Percentiles rank a stretch among this genome's conserved stretches.
Evolutionary conservation across 1,139 yeast species (phyloP).

Genomic region (Candida sp.): DNA sequence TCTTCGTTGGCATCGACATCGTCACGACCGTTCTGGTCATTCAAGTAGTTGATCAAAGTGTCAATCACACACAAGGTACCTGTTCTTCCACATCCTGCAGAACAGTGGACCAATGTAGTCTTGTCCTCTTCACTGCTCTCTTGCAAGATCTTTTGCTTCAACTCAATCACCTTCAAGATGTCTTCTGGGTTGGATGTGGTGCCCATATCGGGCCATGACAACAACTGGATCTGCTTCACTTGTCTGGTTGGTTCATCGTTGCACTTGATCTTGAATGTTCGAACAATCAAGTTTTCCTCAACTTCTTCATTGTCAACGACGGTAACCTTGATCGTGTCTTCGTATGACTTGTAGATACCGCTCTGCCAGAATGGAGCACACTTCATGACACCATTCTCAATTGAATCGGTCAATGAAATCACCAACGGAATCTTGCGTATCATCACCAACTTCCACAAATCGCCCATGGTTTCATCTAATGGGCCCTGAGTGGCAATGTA

Average conservation of each 20-base stretch:
- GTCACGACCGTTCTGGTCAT: slow-evolving; percentile 16
- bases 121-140: slow-evolving; percentile 8
- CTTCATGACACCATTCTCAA: slow-evolving; percentile 55
- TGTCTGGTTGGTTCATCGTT: slow-evolving; percentile 16
- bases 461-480: slow-evolving; percentile 71
- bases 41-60: slow-evolving; percentile 51
- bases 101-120: slow-evolving; percentile 75
- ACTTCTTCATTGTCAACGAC: slow-evolving; percentile 23
- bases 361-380: slow-evolving; percentile 60
- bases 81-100: slow-evolving; percentile 87
- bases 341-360: slow-evolving; percentile 47
- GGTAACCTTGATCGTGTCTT: slow-evolving; percentile 32
- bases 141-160: slow-evolving; percentile 38
- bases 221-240: slow-evolving; percentile 52
- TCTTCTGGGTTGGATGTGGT: slow-evolving; percentile 41
- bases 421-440: slow-evolving; percentile 46
- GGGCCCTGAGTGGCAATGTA: slow-evolving; percentile 93
- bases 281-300: slow-evolving; percentile 25
- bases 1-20: slow-evolving; percentile 22
- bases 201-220: slow-evolving; percentile 61
- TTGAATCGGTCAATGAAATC: slow-evolving; percentile 54
- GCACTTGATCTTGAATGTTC: slow-evolving; percentile 41
- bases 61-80: slow-evolving; percentile 83
- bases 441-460: slow-evolving; percentile 77
- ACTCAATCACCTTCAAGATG: slow-evolving; percentile 41